Percentiles rank a stretch among this genome's conserved stretches.
Conservation (phyloP, 2,329 filamentous ascomycete species). For the Fusarium haematococcum region DNA sequence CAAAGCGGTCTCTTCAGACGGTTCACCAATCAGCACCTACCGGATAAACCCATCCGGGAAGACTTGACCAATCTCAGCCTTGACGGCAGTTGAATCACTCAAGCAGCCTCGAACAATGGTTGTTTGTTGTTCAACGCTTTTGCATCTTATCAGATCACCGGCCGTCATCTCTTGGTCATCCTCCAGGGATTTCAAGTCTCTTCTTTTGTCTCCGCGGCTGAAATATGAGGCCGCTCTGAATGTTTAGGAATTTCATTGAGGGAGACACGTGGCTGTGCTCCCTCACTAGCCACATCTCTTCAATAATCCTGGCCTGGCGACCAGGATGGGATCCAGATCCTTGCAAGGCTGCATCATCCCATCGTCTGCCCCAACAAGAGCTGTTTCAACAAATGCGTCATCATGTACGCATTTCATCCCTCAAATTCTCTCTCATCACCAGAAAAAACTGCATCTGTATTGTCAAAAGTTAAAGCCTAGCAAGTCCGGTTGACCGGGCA, state of each 20-base stretch:
- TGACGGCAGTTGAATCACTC: not conserved
- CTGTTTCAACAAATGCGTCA: conserved; percentile 35
- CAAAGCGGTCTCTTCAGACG: not conserved
- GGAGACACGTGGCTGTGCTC: not conserved
- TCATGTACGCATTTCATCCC: not conserved
- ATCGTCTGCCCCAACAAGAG: conserved; percentile 29
- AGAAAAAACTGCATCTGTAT: not conserved
- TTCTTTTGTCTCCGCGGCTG: not conserved
- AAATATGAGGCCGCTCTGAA: not conserved
- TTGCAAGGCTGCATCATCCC: conserved; percentile 20
- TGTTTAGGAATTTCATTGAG: not conserved
- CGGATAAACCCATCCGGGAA: not conserved
- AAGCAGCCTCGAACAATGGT: not conserved
- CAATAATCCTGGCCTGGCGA: not conserved
- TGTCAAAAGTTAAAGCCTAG: not conserved
- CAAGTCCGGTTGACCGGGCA: conserved; percentile 5
- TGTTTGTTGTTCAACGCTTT: not conserved
- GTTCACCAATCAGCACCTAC: not conserved
- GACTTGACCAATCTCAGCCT: not conserved
- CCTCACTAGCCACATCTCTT: conserved; percentile 20
- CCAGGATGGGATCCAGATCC: conserved; percentile 6
- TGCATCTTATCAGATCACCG: not conserved
- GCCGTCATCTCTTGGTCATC: not conserved
- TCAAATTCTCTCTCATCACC: not conserved
- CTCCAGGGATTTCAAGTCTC: not conserved